phyloP scores from a whole-genome alignment of 805 yeast species.

The Spathaspora hagerdaliae region DNA sequence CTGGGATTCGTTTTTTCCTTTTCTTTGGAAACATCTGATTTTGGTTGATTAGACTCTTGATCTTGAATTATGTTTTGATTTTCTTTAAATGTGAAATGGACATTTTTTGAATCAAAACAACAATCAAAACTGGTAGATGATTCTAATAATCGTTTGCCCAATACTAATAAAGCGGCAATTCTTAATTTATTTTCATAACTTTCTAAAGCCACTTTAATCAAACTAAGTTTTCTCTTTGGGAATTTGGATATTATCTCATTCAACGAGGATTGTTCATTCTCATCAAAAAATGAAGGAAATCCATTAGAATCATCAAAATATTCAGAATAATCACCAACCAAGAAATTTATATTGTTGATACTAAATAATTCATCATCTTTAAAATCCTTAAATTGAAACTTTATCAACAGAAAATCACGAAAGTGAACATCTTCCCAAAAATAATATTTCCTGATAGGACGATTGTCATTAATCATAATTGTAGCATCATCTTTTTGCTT shows the following conservation, averaged over 20 bases:
- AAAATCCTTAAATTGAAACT: slow-evolving; percentile 55
- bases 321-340: slow-evolving; percentile 18
- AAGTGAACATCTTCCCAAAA: slow-evolving; percentile 63
- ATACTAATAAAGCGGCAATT: slow-evolving; percentile 19
- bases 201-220: slow-evolving; percentile 5
- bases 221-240: not conserved
- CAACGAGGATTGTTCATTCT: not conserved
- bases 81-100: not conserved
- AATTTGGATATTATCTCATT: not conserved
- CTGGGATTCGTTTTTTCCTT: too few relatives aligned
- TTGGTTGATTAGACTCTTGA: too few relatives aligned
- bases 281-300: slow-evolving; percentile 12
- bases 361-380: slow-evolving; percentile 48
- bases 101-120: slow-evolving; percentile 1
- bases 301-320: slow-evolving; percentile 4
- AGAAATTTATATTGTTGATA: slow-evolving; percentile 16
- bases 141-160: slow-evolving; percentile 18
- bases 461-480: slow-evolving; percentile 11
- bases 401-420: slow-evolving; percentile 57
- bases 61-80: not conserved
- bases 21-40: too few relatives aligned
- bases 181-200: slow-evolving; percentile 27
- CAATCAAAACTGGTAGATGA: slow-evolving; percentile 3
- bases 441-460: slow-evolving; percentile 49
- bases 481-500: slow-evolving; percentile 3